Percentiles rank a stretch among this genome's conserved stretches.
These are phyloP conservation scores for Neurospora crassa DNA, from an alignment of 2,329 filamentous ascomycete species.

Conservation along the genomic window DNA sequence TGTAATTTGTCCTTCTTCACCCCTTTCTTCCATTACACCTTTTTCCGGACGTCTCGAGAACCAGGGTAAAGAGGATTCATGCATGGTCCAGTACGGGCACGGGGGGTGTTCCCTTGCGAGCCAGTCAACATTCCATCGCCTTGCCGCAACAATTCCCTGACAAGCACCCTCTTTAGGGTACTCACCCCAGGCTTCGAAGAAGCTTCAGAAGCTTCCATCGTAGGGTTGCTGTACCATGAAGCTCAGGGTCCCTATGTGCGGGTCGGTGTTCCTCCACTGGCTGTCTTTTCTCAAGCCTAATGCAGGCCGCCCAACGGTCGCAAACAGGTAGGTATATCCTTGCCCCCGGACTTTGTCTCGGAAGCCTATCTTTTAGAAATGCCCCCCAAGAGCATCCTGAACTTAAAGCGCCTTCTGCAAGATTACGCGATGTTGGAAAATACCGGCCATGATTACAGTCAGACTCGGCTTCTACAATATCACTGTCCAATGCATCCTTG, in stretches of 20 bases:
- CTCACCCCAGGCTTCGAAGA: background rate
- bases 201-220: background rate
- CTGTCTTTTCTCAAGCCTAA: background rate
- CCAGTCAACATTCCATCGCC: background rate
- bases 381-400: background rate
- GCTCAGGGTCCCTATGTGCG: background rate
- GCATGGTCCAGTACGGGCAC: background rate
- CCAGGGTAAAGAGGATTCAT: background rate
- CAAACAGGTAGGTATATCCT: background rate
- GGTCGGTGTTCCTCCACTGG: background rate
- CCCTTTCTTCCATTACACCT: conserved; percentile 1
- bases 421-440: background rate
- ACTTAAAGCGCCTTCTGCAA: background rate
- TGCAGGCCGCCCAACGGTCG: background rate
- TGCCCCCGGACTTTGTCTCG: background rate
- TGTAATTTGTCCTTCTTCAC: conserved; percentile 1
- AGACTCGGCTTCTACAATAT: background rate
- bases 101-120: background rate
- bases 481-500: background rate
- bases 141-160: background rate
- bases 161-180: background rate
- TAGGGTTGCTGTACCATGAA: background rate
- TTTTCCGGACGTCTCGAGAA: background rate
- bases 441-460: background rate
- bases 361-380: background rate